Evolutionary conservation across 73 alveolate genomes (phyloP).

Genomic region (Tetrahymena malaccensis): DNA sequence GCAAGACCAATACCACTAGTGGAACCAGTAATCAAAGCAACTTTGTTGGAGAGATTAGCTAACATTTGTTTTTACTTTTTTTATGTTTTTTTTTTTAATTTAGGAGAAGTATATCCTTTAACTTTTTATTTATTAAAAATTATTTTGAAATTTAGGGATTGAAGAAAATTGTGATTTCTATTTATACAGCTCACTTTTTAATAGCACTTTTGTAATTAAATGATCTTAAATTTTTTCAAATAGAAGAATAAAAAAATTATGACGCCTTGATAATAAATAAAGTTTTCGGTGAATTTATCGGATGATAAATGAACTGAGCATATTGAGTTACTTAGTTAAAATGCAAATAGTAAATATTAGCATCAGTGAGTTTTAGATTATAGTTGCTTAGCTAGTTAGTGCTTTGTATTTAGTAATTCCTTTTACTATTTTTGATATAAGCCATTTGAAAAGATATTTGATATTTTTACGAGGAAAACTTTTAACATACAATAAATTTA

Average conservation of each 20-base stretch:
- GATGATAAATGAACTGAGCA: background rate
- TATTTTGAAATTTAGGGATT: background rate
- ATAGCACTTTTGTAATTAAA: background rate
- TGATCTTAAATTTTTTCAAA: background rate
- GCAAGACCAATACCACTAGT: constrained; percentile 45
- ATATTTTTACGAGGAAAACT: background rate
- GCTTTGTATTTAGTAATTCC: background rate
- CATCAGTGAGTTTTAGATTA: background rate
- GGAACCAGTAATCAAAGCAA: constrained; percentile 46
- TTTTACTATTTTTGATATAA: background rate
- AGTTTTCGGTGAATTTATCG: background rate
- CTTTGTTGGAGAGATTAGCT: constrained; percentile 36
- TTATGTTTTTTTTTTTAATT: background rate
- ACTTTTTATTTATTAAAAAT: background rate
- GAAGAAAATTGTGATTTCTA: background rate
- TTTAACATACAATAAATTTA: background rate
- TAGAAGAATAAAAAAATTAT: background rate
- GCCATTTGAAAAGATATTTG: background rate
- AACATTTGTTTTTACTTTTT: background rate
- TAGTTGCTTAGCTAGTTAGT: background rate
- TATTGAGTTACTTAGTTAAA: background rate
- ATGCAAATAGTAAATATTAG: background rate
- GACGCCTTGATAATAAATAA: background rate
- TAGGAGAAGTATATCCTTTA: background rate
- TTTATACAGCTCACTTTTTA: background rate